Evolutionary conservation across 106 monocot species (phyloP).

Genomic region (Phalaenopsis equestris): DNA sequence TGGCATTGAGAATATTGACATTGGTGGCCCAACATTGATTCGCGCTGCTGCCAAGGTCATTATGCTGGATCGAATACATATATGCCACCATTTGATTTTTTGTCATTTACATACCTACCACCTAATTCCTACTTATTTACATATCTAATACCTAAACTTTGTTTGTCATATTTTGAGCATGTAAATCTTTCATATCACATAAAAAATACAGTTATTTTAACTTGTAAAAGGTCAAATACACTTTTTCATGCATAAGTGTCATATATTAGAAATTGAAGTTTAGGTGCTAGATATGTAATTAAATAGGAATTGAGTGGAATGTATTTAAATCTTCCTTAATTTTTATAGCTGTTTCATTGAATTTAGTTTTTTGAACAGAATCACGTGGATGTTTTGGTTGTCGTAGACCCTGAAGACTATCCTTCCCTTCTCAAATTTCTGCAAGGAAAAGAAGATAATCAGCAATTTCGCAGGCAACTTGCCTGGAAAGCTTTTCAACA

Average conservation of each 20-base stretch:
- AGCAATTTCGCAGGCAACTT: slow-evolving; percentile 51
- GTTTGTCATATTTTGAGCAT: no score
- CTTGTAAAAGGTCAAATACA: no score
- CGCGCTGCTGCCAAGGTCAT: slow-evolving; percentile 91
- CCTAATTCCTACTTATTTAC: no score
- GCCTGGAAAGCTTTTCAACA: slow-evolving; percentile 98
- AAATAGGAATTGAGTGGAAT: no score
- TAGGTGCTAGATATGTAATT: no score
- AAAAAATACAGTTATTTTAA: no score
- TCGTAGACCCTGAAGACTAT: slow-evolving; percentile 87
- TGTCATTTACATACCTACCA: no score
- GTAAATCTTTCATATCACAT: no score
- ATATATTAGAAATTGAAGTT: no score
- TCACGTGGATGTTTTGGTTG: slow-evolving; percentile 89
- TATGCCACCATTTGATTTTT: neutral
- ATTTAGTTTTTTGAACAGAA: slow-evolving; percentile 42
- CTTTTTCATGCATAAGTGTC: no score
- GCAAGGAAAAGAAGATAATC: slow-evolving; percentile 56
- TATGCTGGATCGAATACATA: neutral
- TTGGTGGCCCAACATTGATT: slow-evolving; percentile 86
- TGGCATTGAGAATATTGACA: slow-evolving; percentile 53
- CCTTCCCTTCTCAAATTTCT: slow-evolving; percentile 71
- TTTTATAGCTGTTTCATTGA: neutral
- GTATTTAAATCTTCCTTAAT: no score
- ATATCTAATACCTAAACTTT: no score